These are phyloP conservation scores for Globisporangium uncinulatum DNA, from an alignment of 352 stramenopile species.

Conservation along the genomic window DNA sequence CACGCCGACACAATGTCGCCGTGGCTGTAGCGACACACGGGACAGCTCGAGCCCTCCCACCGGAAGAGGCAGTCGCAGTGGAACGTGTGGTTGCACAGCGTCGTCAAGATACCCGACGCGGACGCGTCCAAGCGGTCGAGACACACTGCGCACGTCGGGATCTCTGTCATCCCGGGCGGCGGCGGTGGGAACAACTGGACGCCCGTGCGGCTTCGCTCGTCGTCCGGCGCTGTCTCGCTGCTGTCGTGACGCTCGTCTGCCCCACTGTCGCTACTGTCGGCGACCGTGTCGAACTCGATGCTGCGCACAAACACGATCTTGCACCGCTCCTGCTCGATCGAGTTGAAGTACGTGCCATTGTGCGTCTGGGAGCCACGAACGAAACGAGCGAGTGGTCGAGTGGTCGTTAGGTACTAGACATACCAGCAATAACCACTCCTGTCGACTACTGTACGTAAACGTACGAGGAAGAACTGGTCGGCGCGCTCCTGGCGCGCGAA, in stretches of 20 bases:
- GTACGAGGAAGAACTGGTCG: constrained; percentile 73
- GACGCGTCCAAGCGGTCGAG: constrained; percentile 85
- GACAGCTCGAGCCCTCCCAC: constrained; percentile 94
- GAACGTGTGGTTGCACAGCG: constrained; percentile 98
- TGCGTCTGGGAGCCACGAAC: constrained; percentile 36
- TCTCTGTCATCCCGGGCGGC: constrained; percentile 79
- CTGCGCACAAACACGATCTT: constrained; percentile 88
- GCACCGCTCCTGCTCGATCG: constrained; percentile 86
- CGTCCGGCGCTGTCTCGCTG: constrained; percentile 9
- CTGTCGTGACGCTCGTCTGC: constrained; percentile 13
- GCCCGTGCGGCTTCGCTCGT: constrained; percentile 9
- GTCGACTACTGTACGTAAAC: background rate
- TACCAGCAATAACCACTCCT: background rate
- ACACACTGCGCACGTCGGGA: constrained; percentile 90
- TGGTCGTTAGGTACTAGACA: too few species aligned
- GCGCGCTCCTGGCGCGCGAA: constrained; percentile 73
- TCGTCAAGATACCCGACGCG: constrained; percentile 91
- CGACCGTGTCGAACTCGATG: constrained; percentile 77
- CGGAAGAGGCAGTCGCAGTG: constrained; percentile 95
- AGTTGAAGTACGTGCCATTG: constrained; percentile 91
- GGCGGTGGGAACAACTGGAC: constrained; percentile 47
- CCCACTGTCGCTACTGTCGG: constrained; percentile 14
- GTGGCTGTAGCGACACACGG: constrained; percentile 96
- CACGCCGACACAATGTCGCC: constrained; percentile 91
- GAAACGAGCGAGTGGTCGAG: too few species aligned